Base-by-base conservation (phyloP, 768 basidiomycete species). In the Tulasnella sp. region DNA sequence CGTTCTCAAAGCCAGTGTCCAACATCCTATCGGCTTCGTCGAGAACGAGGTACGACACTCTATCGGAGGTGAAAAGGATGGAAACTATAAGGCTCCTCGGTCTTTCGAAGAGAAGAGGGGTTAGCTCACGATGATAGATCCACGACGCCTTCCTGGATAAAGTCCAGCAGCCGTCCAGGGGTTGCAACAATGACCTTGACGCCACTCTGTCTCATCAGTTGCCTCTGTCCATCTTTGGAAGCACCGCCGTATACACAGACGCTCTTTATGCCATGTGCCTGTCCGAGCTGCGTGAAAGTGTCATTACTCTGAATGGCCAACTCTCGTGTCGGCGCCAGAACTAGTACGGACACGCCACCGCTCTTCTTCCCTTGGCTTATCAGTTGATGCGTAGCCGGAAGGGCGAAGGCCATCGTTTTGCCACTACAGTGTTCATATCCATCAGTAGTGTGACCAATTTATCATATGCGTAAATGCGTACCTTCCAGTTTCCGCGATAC, bases 21-120 rank as follows among this genome's bases (percentile, higher is more conserved):
- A 99, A 76, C 94, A 97, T 97, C 52, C 94, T 79, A 73, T 98
- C 94, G 4, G 96, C 96, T 73, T 99, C 96, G 68, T 99, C 96
- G 62, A 99, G 74, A 9, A 97, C 94, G 21, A 98, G 75, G 72
- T 93, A 99, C 44, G 81, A 76, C 12, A 98, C 92, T 27, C 87
- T 91, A 62, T 3, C 2, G 4, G 8, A n/a, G n/a, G n/a, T n/a
- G n/a, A n/a, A 58, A 24, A 19, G 17, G 10, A 41, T 4, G 8
- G 5, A 52, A n/a, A 41, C 55, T 24, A 62, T 66, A 43, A 57
- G 45, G 30, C 48, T 51, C 17, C 25, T 38, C 34, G 34, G 17
- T 12, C 38, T 7, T 7, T 50, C 17, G 11, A 63, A 46, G 27
- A 10, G 15, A 42, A 63, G 53, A 42, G 30, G 24, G 3, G 7